These are phyloP conservation scores for Wallacemonas sp. DNA, from an alignment of 208 protist genomes.

Conservation along the genomic window DNA sequence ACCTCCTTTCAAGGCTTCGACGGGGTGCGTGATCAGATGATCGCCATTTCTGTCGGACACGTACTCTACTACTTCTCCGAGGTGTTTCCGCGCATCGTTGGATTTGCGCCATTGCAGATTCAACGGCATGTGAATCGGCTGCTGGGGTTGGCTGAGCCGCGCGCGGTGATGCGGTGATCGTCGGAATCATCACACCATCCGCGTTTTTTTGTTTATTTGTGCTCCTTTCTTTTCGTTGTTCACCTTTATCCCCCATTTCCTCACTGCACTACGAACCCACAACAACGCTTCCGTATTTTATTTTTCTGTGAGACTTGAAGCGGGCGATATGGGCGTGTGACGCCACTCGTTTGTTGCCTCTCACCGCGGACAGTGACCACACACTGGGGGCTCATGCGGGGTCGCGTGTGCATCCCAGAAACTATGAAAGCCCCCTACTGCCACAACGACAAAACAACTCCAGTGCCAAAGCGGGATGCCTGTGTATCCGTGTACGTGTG, in stretches of 20 bases:
- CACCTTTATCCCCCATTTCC: not conserved
- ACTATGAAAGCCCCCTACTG: too few relatives aligned
- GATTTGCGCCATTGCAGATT: slow-evolving; percentile 50
- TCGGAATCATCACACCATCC: too few relatives aligned
- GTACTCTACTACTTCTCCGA: slow-evolving; percentile 81
- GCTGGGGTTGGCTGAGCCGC: slow-evolving; percentile 13
- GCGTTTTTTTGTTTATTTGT: not conserved
- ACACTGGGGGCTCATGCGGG: too few relatives aligned
- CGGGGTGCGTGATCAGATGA: slow-evolving; percentile 35
- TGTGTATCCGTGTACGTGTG: too few relatives aligned
- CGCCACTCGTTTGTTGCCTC: not conserved
- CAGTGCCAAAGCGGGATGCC: too few relatives aligned
- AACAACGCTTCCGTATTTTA: not conserved
- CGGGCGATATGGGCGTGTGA: not conserved
- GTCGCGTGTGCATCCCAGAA: too few relatives aligned
- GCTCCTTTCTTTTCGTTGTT: not conserved
- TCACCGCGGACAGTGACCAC: too few relatives aligned
- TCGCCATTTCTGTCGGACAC: slow-evolving; percentile 66
- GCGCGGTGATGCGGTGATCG: not conserved
- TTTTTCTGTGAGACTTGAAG: not conserved
- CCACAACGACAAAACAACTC: too few relatives aligned
- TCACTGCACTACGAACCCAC: too few relatives aligned
- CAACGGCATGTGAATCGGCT: slow-evolving; percentile 37
- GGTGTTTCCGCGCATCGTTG: slow-evolving; percentile 88
- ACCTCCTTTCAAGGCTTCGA: slow-evolving; percentile 23